These are phyloP conservation scores for Penicillium macrosclerotiorum DNA, from an alignment of 495 filamentous ascomycete species.

Conservation along the genomic window DNA sequence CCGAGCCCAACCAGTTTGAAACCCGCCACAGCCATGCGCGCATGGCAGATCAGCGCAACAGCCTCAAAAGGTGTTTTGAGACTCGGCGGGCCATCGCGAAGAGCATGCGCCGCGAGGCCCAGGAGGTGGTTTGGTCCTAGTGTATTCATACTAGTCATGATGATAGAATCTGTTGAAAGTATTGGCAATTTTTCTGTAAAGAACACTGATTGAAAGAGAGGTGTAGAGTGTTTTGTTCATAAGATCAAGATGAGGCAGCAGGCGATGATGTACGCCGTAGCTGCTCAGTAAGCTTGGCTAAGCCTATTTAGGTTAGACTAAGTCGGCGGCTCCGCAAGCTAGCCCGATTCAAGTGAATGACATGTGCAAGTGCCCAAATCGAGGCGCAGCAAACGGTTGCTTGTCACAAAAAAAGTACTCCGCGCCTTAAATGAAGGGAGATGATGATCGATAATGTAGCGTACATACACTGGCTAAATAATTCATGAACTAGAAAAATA, in stretches of 20 bases:
- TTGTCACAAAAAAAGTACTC: too few species aligned
- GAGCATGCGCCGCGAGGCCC: conserved; percentile 31
- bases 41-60: conserved; percentile 79
- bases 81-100: conserved; percentile 37
- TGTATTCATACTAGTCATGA: conserved; percentile 27
- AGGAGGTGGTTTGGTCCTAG: conserved; percentile 33
- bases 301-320: too few species aligned
- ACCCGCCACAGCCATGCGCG: conserved; percentile 73
- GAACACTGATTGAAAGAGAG: not conserved
- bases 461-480: too few species aligned
- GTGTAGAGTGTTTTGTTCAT: not conserved
- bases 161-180: not conserved
- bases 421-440: too few species aligned
- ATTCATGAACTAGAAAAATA: not conserved
- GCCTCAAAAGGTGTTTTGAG: conserved; percentile 81
- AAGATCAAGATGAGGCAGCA: not conserved
- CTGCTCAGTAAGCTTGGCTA: not conserved
- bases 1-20: conserved; percentile 81
- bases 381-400: too few species aligned
- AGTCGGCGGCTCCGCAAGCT: too few species aligned
- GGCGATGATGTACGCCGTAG: conserved; percentile 1
- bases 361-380: too few species aligned
- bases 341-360: too few species aligned
- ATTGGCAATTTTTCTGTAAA: not conserved
- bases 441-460: too few species aligned